These are phyloP conservation scores for Entophlyctis helioformis DNA, from an alignment of 192 early-diverging fungal genomes.

Conservation along the genomic window DNA sequence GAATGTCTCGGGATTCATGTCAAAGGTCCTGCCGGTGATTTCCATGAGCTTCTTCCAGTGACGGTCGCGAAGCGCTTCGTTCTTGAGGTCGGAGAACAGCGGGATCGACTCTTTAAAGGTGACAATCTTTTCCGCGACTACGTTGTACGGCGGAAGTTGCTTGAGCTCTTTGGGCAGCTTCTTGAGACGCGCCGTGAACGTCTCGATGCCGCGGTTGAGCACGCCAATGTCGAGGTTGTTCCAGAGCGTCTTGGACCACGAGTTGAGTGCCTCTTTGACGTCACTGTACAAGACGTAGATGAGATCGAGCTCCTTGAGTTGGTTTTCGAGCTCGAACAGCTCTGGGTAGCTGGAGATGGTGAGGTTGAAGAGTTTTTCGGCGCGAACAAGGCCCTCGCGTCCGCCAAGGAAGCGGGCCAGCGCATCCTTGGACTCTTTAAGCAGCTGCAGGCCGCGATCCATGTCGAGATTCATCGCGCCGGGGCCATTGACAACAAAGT, in stretches of 20 bases:
- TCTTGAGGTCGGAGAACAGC: conserved; percentile 43
- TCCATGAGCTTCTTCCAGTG: conserved; percentile 50
- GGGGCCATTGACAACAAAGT: conserved; percentile 40
- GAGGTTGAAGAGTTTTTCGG: conserved; percentile 49
- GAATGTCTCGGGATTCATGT: conserved; percentile 50
- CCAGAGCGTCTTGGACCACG: conserved; percentile 54
- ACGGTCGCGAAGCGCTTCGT: conserved; percentile 41
- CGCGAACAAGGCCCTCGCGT: conserved; percentile 38
- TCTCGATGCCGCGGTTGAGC: conserved; percentile 46
- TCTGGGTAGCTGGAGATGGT: conserved; percentile 50
- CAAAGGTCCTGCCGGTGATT: conserved; percentile 44
- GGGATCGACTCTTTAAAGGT: conserved; percentile 52
- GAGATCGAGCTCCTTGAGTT: conserved; percentile 41
- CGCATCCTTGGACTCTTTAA: conserved; percentile 36
- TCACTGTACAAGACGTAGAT: conserved; percentile 48
- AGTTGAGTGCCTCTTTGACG: conserved; percentile 40
- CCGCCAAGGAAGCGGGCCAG: conserved; percentile 23
- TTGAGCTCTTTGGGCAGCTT: conserved; percentile 48
- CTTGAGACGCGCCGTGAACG: conserved; percentile 29
- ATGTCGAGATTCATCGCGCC: conserved; percentile 38
- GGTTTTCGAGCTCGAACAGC: conserved; percentile 40
- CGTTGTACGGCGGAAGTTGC: conserved; percentile 49
- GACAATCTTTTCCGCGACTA: conserved; percentile 51
- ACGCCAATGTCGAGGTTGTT: conserved; percentile 45
- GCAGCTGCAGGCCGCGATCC: conserved; percentile 33